Conservation (phyloP, 2,329 filamentous ascomycete species). For the Fusarium liriodendri region DNA sequence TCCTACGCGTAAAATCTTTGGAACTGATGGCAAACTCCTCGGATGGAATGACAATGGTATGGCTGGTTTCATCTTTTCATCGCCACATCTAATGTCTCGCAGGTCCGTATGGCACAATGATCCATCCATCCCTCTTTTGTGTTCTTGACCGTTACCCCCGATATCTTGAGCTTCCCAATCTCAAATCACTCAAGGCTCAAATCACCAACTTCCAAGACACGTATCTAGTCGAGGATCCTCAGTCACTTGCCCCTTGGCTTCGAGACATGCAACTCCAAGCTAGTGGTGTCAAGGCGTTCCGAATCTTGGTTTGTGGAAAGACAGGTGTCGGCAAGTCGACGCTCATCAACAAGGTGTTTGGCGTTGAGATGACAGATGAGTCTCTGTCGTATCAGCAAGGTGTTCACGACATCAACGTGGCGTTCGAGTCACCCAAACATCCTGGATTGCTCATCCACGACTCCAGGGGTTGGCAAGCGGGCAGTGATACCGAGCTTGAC, state of each 20-base stretch:
- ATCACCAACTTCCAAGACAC: constrained; percentile 39
- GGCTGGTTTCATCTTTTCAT: accelerated
- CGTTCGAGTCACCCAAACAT: constrained; percentile 40
- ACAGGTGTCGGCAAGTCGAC: constrained; percentile 43
- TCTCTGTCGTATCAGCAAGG: constrained; percentile 39
- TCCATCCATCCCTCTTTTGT: constrained; percentile 40
- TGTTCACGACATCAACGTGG: constrained; percentile 42
- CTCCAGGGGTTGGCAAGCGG: constrained; percentile 42
- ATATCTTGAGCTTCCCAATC: constrained; percentile 30
- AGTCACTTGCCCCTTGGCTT: constrained; percentile 36
- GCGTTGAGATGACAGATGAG: constrained; percentile 41
- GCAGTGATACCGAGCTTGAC: constrained; percentile 38
- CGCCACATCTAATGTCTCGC: accelerated
- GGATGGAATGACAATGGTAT: constrained; percentile 35
- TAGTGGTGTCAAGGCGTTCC: constrained; percentile 41
- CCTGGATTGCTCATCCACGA: constrained; percentile 41
- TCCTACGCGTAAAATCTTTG: constrained; percentile 32
- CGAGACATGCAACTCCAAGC: constrained; percentile 37
- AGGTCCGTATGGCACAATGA: constrained; percentile 35
- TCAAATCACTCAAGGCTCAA: constrained; percentile 27
- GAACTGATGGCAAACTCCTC: constrained; percentile 8
- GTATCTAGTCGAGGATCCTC: constrained; percentile 9
- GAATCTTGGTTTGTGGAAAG: constrained; percentile 41
- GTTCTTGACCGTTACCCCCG: constrained; percentile 40
- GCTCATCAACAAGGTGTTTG: constrained; percentile 43